Conservation (phyloP, 108 stramenopile species). For the Parmales sp. region DNA sequence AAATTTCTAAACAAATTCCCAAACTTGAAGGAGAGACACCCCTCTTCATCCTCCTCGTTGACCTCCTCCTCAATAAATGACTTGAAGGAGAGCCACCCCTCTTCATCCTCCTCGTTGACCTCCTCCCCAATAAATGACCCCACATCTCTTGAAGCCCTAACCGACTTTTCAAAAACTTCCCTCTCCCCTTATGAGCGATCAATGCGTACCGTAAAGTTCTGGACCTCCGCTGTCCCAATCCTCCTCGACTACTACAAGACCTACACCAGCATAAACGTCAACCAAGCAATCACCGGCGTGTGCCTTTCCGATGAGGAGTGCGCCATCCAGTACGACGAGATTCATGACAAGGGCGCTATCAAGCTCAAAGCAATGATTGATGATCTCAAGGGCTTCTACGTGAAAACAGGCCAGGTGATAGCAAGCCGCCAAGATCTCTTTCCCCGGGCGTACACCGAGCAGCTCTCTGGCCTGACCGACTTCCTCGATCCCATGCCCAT, state of each 20-base stretch:
- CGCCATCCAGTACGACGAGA: constrained; percentile 45
- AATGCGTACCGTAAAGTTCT: not conserved
- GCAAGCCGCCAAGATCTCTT: constrained; percentile 76
- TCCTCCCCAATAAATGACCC: no score
- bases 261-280: constrained; percentile 1
- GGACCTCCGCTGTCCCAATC: not conserved
- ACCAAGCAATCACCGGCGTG: not conserved
- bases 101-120: no score
- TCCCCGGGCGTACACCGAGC: constrained; percentile 76
- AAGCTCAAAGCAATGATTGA: constrained; percentile 59
- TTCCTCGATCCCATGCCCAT: constrained; percentile 77
- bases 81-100: no score
- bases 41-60: no score
- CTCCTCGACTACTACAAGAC: constrained; percentile 5
- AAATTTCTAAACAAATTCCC: no score
- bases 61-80: no score
- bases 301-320: not conserved
- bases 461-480: constrained; percentile 65
- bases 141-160: no score
- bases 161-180: no score
- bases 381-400: constrained; percentile 86
- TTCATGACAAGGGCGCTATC: constrained; percentile 60
- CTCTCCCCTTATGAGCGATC: not conserved
- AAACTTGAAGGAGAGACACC: no score
- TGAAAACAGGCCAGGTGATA: constrained; percentile 88